Conservation (phyloP, 139 green algal genomes). For the Deuterostichococcus epilithicus region DNA sequence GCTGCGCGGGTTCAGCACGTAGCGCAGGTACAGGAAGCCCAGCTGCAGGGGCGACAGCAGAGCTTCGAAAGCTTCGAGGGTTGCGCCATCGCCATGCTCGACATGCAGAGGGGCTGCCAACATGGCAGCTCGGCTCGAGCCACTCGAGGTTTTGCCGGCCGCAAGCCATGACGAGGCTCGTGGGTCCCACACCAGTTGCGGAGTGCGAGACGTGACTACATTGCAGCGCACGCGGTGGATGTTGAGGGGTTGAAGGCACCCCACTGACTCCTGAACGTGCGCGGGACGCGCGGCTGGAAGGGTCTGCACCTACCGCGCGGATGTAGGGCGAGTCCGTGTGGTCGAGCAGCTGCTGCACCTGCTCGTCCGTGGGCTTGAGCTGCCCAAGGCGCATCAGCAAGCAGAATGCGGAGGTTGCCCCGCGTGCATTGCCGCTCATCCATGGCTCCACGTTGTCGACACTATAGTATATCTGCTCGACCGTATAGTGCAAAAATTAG, state of each 20-base stretch:
- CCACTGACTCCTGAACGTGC: no score
- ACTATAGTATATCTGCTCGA: constrained; percentile 51
- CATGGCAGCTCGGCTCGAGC: no score
- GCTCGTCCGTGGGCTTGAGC: constrained; percentile 60
- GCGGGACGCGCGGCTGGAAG: no score
- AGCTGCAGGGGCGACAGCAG: constrained; percentile 65
- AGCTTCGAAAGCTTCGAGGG: constrained; percentile 12
- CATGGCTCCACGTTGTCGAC: constrained; percentile 92
- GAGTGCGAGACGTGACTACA: no score
- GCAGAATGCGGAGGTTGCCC: constrained; percentile 91
- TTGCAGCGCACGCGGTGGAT: no score
- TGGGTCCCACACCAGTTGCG: no score
- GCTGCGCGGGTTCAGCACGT: constrained; percentile 77
- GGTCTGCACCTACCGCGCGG: constrained; percentile 65
- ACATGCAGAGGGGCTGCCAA: background rate
- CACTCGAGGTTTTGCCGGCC: no score
- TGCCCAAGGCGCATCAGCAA: constrained; percentile 72
- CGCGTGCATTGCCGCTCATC: constrained; percentile 93
- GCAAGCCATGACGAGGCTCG: no score
- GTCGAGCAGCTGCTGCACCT: constrained; percentile 71
- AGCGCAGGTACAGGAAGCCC: constrained; percentile 92
- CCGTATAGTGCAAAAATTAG: background rate
- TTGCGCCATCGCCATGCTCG: background rate
- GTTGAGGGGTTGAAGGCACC: no score
- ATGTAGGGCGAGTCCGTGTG: constrained; percentile 95